Percentiles rank a stretch among this genome's conserved stretches.
Conservation (phyloP, 148 eudicot genomes). For the Rheum nobile region DNA sequence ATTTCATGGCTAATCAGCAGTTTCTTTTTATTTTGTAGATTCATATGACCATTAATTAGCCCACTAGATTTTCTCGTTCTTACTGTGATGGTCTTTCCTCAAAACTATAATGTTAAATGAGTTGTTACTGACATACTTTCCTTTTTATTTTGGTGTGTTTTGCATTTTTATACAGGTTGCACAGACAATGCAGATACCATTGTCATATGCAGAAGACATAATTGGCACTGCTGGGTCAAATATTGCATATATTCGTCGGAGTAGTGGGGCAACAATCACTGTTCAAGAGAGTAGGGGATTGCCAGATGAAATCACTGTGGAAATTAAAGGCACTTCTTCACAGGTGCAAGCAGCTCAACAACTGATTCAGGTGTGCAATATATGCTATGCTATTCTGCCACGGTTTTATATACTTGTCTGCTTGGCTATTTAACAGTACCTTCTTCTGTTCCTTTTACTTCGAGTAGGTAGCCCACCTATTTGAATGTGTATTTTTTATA, state of each 20-base stretch:
- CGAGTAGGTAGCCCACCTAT: too few relatives aligned
- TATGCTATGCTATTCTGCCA: neutral
- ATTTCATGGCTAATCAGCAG: neutral
- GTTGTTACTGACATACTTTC: neutral
- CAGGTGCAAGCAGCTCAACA: constrained; percentile 92
- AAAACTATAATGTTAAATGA: neutral
- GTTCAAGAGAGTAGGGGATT: constrained; percentile 80
- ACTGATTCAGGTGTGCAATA: constrained; percentile 62
- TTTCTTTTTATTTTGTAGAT: neutral
- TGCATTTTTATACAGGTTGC: constrained; percentile 33
- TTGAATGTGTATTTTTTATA: too few relatives aligned
- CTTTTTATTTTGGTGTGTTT: neutral
- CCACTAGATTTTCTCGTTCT: neutral
- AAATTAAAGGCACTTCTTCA: constrained; percentile 71
- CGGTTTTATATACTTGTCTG: neutral
- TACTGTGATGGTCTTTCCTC: neutral
- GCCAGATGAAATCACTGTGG: constrained; percentile 87
- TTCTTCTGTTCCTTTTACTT: too few relatives aligned
- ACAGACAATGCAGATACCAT: constrained; percentile 94
- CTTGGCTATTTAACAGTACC: neutral
- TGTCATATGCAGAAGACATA: constrained; percentile 87
- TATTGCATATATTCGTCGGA: constrained; percentile 76
- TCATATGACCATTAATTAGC: too few relatives aligned
- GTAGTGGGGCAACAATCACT: constrained; percentile 77
- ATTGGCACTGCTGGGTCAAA: constrained; percentile 85